Evolutionary conservation across 768 basidiomycete genomes (phyloP).

Genomic region (Rhodosporidiobolus sp.): DNA sequence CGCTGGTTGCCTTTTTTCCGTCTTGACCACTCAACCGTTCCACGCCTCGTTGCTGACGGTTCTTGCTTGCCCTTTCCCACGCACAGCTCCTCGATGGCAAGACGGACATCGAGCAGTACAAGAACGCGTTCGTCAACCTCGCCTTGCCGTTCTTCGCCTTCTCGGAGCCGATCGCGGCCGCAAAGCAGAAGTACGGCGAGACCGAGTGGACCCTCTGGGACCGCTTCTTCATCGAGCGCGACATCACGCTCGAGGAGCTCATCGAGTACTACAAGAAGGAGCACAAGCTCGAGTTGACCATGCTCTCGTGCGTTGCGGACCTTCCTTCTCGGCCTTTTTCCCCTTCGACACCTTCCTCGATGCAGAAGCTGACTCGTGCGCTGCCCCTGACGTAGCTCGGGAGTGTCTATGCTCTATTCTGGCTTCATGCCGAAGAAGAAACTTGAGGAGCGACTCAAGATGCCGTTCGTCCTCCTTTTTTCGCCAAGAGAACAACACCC

Average conservation of each 20-base stretch:
- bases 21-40: no score
- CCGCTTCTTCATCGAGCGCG: conserved; percentile 80
- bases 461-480: conserved; percentile 51
- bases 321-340: neutral
- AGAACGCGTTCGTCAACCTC: conserved; percentile 97
- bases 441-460: conserved; percentile 47
- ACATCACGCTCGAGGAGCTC: conserved; percentile 83
- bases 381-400: neutral
- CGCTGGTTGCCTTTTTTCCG: no score
- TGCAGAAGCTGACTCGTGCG: no score
- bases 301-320: conserved; percentile 70
- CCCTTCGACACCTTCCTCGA: no score
- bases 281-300: conserved; percentile 81
- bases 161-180: conserved; percentile 89
- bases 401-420: conserved; percentile 74
- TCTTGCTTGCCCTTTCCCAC: no score
- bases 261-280: conserved; percentile 75
- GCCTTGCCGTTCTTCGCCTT: conserved; percentile 98
- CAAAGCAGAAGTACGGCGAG: conserved; percentile 79
- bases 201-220: conserved; percentile 80
- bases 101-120: conserved; percentile 87
- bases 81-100: conserved; percentile 88
- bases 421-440: conserved; percentile 90
- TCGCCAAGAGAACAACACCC: no score
- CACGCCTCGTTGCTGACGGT: neutral